Base-by-base conservation (phyloP, 306 rosid species). In the Vigna radiata region DNA sequence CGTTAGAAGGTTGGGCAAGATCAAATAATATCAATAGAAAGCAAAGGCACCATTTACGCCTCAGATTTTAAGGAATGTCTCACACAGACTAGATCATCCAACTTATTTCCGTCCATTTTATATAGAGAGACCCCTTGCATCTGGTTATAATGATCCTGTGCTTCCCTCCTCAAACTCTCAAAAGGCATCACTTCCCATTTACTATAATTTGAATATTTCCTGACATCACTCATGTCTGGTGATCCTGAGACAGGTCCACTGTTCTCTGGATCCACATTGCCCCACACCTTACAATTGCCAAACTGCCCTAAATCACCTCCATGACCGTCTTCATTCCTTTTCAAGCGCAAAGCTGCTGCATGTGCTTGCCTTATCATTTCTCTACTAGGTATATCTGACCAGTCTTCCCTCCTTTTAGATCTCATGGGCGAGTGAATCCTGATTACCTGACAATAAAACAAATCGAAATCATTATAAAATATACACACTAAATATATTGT, bases 381-480 rank as follows among this genome's bases (percentile, higher is more conserved):
- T 77, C 84, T 83, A 79, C 85, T 84, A 15, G 97, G 97, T 73
- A 95, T 85, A 81, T 95, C 97, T 49, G 97, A 90, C 97, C 98
- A 95, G 66, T 89, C 96, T 86, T 88, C 92, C 82, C 27, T 87
- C 89, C 96, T 88, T 85, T 77, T 65, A 60, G 97, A 89, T 89
- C 98, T 92, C 97, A 95, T 89, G 58, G 98, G 97, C 60, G 98
- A 95, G 83, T 95, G 98, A 70, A 95, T 92, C 85, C 98, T 82
- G 67, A 95, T 86, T 63, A 95, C 95, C 98, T 95, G 93, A 84
- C 47, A 85, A 53, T 77, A 12, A 67, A 75, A 68, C 50, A 16
- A 58, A 23, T 31, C 48, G 77, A 76, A 46, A 67, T 52, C 71
- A 72, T 58, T 12, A 4, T 31, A 33, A 81, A 15, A 47, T 64